Base-by-base conservation (phyloP, 495 filamentous ascomycete species). In the Parachaetomium inaequale region DNA sequence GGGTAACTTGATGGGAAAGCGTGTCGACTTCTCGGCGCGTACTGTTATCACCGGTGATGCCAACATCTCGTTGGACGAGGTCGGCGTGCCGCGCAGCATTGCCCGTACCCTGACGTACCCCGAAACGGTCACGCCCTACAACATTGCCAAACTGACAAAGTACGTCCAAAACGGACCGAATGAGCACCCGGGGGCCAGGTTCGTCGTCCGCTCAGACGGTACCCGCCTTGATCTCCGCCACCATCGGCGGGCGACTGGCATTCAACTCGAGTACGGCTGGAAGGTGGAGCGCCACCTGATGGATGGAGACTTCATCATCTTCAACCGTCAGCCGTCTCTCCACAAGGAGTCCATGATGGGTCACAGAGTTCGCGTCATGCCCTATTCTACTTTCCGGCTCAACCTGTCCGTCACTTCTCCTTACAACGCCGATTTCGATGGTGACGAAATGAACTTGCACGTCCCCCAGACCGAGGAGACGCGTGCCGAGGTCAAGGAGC, bases 341-440 rank as follows among this genome's bases (percentile, higher is more conserved):
- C 94, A 99, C 81, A 99, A 99, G 74, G 94, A 99, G 70, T 98
- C 94, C 62, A 99, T 99, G 94, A 99, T 99, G 94, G 94, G 90
- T 75, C 94, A 99, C 78, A 85, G 92, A 55, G 93, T 99, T 42
- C 87, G 87, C 34, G 94, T 99, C 45, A 96, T 99, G 94, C 94
- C 94, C 1, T 99, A 93, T 74, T 99, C 94, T 3, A 99, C 94
- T 1, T 99, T 99, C 80, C 85, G 94, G 34, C 82, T 99, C 25
- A 99, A 99, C 68, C 75, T 99, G 61, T 99, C 94, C 1, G 94
- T 99, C 67, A 99, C 94, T 0, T 93, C 92, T 45, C 94, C 94
- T 2, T 98, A 98, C 82, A 98, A 98, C 75, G 94, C 94, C 47
- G 94, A 98, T 86, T 98, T 98, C 70, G 94, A 98, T 68, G 94